Evolutionary conservation across 2,329 filamentous ascomycete genomes (phyloP).

Genomic region (Penicillium sp.): DNA sequence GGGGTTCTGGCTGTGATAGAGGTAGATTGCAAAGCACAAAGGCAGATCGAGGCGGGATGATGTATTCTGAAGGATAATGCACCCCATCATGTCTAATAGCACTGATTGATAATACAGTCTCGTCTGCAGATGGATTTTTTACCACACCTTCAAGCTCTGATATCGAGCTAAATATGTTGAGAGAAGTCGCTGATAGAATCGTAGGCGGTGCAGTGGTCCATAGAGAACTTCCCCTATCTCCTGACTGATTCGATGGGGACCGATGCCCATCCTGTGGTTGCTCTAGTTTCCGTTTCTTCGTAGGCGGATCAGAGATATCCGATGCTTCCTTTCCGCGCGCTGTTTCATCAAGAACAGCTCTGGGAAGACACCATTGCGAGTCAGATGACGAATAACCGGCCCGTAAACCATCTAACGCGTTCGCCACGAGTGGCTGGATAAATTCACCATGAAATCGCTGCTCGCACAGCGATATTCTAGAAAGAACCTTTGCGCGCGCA

Average conservation of each 20-base stretch:
- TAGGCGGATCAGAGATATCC: neutral
- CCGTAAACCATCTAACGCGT: slow-evolving; percentile 40
- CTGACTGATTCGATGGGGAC: neutral
- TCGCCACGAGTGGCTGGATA: slow-evolving; percentile 35
- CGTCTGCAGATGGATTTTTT: slow-evolving; percentile 31
- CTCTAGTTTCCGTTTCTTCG: neutral
- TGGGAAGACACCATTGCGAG: slow-evolving; percentile 37
- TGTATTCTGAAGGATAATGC: slow-evolving; percentile 18
- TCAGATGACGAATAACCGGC: slow-evolving; percentile 7
- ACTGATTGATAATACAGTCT: slow-evolving; percentile 9
- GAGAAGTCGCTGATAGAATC: slow-evolving; percentile 32
- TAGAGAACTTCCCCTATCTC: neutral
- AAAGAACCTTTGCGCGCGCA: slow-evolving; percentile 43
- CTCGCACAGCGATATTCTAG: slow-evolving; percentile 34
- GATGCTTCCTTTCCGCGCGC: neutral
- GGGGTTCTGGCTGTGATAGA: slow-evolving; percentile 12
- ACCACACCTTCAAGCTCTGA: slow-evolving; percentile 27
- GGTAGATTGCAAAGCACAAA: slow-evolving; percentile 47
- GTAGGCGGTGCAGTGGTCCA: slow-evolving; percentile 24
- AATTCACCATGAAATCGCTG: slow-evolving; percentile 29
- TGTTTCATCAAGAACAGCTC: slow-evolving; percentile 11
- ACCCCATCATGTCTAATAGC: neutral
- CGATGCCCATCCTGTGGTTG: neutral
- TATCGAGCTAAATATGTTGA: slow-evolving; percentile 31
- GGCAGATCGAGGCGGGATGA: slow-evolving; percentile 50